Evolutionary conservation across 306 rosid genomes (phyloP), one percentile per base, ranked within the genome.

Genomic region (Quercus berberidifolia): DNA sequence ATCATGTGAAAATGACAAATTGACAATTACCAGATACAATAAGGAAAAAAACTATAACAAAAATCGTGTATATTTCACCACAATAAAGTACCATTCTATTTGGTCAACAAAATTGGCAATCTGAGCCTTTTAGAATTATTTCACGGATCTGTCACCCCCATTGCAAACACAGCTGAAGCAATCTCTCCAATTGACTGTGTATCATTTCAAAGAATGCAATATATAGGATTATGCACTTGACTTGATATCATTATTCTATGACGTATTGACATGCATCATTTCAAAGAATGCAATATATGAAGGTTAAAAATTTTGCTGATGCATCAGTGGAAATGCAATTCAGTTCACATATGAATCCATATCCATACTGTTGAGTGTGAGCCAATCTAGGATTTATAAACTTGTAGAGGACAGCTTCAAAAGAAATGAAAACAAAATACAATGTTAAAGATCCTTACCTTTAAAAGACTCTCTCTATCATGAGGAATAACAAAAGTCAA

Each of bases 401-500:
- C 15, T 31, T 33, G 46, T 12, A 31, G 1, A 67, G 25, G 71
- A 18, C 49, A 33, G 31, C 65, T 59, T 23, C 14, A 23, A 11
- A 67, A 21, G 1, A 35, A 4, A 26, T n/a, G 13, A 57, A 60
- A 25, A 60, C 38, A 8, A 43, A 51, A 54, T 55, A 57, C 5
- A 41, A 23, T 43, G 63, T n/a, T 21, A 18, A 35, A 71, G 60
- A 69, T 28, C 41, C 83, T 81, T 76, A 91, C 98, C 63, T 76
- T 74, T 56, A 91, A 71, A 74, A 86, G 86, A 5, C 74, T 64
- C 84, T 95, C 99, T 79, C 89, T 83, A 75, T 91, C 89, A 77
- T 88, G 98, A 81, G 97, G 97, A 83, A 92, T 90, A 75, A 90
- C 88, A 81, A 84, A 95, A 78, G 97, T 92, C 38, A 92, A 65